These are phyloP conservation scores for Globisporangium viniferum DNA, from an alignment of 352 stramenopile species.

Conservation along the genomic window DNA sequence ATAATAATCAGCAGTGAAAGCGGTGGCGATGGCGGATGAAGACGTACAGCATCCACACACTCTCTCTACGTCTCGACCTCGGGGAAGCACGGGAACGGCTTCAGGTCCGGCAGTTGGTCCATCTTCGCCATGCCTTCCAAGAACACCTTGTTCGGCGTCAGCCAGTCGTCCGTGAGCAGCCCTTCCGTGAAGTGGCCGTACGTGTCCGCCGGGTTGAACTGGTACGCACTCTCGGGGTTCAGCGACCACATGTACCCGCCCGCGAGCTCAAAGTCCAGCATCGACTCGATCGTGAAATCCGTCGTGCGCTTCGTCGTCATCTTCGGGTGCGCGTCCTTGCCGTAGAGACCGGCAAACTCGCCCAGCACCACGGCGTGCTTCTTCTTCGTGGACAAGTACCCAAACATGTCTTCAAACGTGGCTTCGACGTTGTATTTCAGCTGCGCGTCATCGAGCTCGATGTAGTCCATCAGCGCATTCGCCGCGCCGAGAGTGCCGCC, in stretches of 20 bases:
- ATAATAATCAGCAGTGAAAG: slow-evolving; percentile 9
- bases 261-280: slow-evolving; percentile 47
- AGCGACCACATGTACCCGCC: slow-evolving; percentile 82
- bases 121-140: slow-evolving; percentile 51
- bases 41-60: not conserved
- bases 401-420: slow-evolving; percentile 74
- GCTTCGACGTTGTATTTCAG: slow-evolving; percentile 53
- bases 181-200: slow-evolving; percentile 63
- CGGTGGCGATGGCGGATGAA: not conserved
- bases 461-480: slow-evolving; percentile 27
- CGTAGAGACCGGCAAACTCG: slow-evolving; percentile 67
- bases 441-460: slow-evolving; percentile 53
- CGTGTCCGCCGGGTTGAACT: slow-evolving; percentile 67
- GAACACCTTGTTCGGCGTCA: slow-evolving; percentile 63
- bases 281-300: slow-evolving; percentile 65
- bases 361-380: slow-evolving; percentile 57
- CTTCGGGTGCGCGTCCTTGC: slow-evolving; percentile 43
- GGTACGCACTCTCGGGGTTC: slow-evolving; percentile 73
- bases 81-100: slow-evolving; percentile 66
- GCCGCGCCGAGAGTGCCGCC: slow-evolving; percentile 30
- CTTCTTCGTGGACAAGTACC: slow-evolving; percentile 47
- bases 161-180: slow-evolving; percentile 63
- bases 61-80: slow-evolving; percentile 2
- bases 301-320: slow-evolving; percentile 63
- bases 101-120: slow-evolving; percentile 50